Base-by-base conservation (phyloP, 2,329 filamentous ascomycete genomes). In the Aspergillus luchuensis region DNA sequence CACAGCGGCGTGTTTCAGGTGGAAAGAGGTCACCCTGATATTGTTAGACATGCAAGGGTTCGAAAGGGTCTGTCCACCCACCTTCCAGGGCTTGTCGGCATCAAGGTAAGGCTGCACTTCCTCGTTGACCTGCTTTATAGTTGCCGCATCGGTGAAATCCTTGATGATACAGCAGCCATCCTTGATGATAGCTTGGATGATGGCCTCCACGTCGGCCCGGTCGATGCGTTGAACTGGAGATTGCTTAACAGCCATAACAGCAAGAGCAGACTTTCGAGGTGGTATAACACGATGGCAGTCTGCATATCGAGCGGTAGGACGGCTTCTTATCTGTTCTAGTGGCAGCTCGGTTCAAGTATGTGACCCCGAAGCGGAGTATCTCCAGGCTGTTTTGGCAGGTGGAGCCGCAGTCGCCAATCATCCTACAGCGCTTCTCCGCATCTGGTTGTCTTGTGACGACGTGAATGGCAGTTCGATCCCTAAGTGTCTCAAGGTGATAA, bases 41-140 rank as follows among this genome's bases (percentile, higher is more conserved):
- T 10, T 6, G 8, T 39, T 47, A 8, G 8, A 25, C 8, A 5
- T 15, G 13, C 3, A n/a, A 39, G 43, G 3, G 2, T n/a, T 3
- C 5, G 8, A 21, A n/a, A 19, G 1, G 13, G 7, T 17, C 19
- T 2, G 10, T 41, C 5, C n/a, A 38, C 41, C 30, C 49, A 61
- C 62, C 56, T 63, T 63, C 62, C 59, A 61, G 5, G 59, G 59
- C 30, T 61, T 63, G 39, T 62, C 62, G 8, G 59, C 59, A 39
- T 64, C 56, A 10, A 61, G 33, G 25, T 62, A 64, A 4, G 62
- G 56, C 11, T 51, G 38, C 10, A 54, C 55, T 39, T 63, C 61
- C 13, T 50, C 36, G 7, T 60, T 60, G 2, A 47, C 61, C 3
- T 43, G 23, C 11, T 25, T 23, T 5, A 63, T 38, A 4, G 58